These are phyloP conservation scores for Flammula alnicola DNA, from an alignment of 1,284 basidiomycete genomes.

Conservation along the genomic window DNA sequence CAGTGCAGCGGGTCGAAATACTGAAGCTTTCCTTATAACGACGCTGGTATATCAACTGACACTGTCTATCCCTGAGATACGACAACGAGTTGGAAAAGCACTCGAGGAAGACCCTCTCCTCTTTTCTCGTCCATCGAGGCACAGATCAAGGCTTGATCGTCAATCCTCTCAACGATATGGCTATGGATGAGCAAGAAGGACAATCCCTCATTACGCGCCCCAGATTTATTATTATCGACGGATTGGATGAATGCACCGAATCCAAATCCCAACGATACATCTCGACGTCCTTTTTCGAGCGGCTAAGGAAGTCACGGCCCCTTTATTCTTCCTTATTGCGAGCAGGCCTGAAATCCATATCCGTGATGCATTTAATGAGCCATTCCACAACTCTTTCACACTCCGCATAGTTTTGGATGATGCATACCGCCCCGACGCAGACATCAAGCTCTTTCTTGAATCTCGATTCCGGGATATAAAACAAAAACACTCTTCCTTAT, in stretches of 20 bases:
- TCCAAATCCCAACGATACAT: constrained; percentile 2
- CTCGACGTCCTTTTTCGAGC: constrained; percentile 1
- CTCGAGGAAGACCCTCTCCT: constrained; percentile 6
- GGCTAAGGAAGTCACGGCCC: neutral
- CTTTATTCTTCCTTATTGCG: constrained; percentile 9
- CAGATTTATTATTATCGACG: no score
- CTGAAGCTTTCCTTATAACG: constrained; percentile 8
- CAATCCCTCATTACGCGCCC: neutral
- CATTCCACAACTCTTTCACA: constrained; percentile 1
- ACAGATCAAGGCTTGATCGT: constrained; percentile 3
- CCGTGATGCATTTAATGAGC: constrained; percentile 13
- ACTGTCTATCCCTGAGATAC: constrained; percentile 4
- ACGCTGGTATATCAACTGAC: constrained; percentile 12
- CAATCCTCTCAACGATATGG: constrained; percentile 6
- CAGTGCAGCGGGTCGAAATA: constrained; percentile 7
- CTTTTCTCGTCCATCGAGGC: constrained; percentile 10
- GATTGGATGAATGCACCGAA: constrained; percentile 8
- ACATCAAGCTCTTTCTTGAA: constrained; percentile 7
- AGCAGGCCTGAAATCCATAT: constrained; percentile 14
- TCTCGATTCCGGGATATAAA: constrained; percentile 8
- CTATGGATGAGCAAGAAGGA: neutral
- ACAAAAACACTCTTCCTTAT: constrained; percentile 2
- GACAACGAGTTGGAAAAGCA: neutral
- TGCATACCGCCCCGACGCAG: constrained; percentile 8
- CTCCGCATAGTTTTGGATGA: constrained; percentile 13